phyloP scores from a whole-genome alignment of 2,329 filamentous ascomycete species.

The Aureobasidium sp. region DNA sequence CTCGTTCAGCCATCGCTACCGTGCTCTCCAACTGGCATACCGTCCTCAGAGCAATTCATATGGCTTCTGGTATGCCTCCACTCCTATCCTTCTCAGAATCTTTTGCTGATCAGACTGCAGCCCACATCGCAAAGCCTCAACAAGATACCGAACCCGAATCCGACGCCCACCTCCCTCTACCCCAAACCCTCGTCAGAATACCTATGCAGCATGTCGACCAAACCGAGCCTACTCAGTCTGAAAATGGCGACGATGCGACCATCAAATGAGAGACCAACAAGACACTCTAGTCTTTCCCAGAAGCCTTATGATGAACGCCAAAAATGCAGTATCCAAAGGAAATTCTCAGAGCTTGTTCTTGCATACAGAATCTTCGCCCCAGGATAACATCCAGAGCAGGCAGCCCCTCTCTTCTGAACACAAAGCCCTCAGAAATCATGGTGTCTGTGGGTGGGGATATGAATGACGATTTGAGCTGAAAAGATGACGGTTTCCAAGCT shows the following conservation, averaged over 20 bases:
- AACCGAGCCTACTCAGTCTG: slow-evolving; percentile 26
- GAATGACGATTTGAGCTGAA: neutral
- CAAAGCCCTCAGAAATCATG: neutral
- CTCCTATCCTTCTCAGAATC: neutral
- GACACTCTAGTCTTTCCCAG: neutral
- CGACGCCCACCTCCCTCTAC: slow-evolving; percentile 50
- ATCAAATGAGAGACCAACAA: slow-evolving; percentile 12
- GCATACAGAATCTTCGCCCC: neutral
- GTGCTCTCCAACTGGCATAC: slow-evolving; percentile 85
- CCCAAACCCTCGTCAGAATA: slow-evolving; percentile 77
- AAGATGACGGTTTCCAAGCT: neutral
- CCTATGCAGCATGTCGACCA: slow-evolving; percentile 60
- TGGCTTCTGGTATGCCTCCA: slow-evolving; percentile 63
- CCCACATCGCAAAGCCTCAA: slow-evolving; percentile 54
- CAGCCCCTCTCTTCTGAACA: neutral
- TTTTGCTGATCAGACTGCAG: slow-evolving; percentile 37
- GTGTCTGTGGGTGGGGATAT: neutral
- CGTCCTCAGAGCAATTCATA: slow-evolving; percentile 74
- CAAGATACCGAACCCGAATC: slow-evolving; percentile 37
- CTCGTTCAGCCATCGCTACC: slow-evolving; percentile 62
- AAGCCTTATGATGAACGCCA: neutral
- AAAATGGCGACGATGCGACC: slow-evolving; percentile 20
- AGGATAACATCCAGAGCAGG: neutral
- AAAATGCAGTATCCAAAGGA: neutral
- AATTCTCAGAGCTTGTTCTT: too few relatives aligned